Percentiles rank a stretch among this genome's conserved stretches.
phyloP scores from a whole-genome alignment of 495 filamentous ascomycete species.

The Haplographium delicatum region DNA sequence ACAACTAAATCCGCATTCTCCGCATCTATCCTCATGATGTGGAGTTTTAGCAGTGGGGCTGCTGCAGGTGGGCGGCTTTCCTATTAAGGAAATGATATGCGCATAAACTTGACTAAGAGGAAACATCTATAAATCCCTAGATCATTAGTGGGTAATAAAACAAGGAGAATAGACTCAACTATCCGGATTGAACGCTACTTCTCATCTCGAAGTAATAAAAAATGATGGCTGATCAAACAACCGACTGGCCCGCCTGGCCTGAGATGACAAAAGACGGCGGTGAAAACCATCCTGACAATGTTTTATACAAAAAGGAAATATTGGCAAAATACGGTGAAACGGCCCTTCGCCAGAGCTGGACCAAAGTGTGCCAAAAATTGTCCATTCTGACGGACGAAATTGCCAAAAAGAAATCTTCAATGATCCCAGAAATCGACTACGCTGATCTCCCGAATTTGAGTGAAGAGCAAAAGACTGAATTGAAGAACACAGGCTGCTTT shows the following conservation, averaged over 20 bases:
- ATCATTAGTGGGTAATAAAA: too few relatives aligned
- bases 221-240: neutral
- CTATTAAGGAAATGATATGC: too few relatives aligned
- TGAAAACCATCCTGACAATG: neutral
- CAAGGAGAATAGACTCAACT: too few relatives aligned
- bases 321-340: neutral
- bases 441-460: neutral
- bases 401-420: neutral
- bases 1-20: too few relatives aligned
- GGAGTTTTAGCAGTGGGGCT: too few relatives aligned
- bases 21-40: too few relatives aligned
- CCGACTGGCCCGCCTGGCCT: neutral
- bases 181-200: too few relatives aligned
- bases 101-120: too few relatives aligned
- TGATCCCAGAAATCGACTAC: conserved; percentile 5
- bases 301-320: neutral
- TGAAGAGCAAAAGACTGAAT: neutral
- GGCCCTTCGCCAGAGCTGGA: conserved; percentile 5
- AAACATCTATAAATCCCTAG: too few relatives aligned
- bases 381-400: conserved; percentile 8
- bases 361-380: conserved; percentile 12
- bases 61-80: too few relatives aligned
- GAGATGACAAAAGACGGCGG: neutral
- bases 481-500: neutral
- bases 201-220: neutral